phyloP scores from a whole-genome alignment of 2,329 filamentous ascomycete genomes.

The Capronia americana region DNA sequence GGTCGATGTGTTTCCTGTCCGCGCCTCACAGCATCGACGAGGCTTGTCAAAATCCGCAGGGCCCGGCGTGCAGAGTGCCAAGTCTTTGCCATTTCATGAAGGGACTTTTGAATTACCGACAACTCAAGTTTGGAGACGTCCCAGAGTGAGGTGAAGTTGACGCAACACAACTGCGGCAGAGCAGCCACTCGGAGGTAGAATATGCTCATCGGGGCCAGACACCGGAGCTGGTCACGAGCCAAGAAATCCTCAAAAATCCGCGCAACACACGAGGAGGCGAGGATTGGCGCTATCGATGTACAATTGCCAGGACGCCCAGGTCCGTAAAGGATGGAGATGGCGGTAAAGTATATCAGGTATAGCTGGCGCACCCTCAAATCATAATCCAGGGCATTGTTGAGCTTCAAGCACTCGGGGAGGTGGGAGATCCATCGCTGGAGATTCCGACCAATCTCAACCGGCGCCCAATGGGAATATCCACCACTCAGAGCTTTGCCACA shows the following conservation, averaged over 20 bases:
- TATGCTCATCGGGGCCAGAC: constrained; percentile 21
- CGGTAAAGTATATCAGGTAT: constrained; percentile 47
- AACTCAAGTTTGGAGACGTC: no score
- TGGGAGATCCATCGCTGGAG: constrained; percentile 47
- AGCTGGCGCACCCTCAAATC: constrained; percentile 51
- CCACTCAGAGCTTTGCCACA: constrained; percentile 27
- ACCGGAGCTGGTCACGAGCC: constrained; percentile 24
- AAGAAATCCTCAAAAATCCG: constrained; percentile 55
- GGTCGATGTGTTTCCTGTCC: constrained; percentile 7
- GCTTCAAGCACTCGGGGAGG: constrained; percentile 22
- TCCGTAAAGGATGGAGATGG: constrained; percentile 50
- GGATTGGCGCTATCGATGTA: constrained; percentile 46
- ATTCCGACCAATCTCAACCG: constrained; percentile 40
- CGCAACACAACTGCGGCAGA: no score
- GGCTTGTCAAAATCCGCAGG: neutral
- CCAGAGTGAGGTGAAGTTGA: no score
- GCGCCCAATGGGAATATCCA: constrained; percentile 29
- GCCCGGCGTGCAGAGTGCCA: no score
- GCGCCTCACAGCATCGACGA: constrained; percentile 3
- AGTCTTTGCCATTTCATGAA: no score
- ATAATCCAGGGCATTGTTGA: constrained; percentile 38
- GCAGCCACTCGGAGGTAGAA: constrained; percentile 28
- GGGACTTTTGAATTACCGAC: no score
- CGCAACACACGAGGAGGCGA: constrained; percentile 52
- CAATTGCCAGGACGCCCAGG: constrained; percentile 37